Evolutionary conservation across 345 rosid species (phyloP).

Genomic region (Eutrema japonicum): DNA sequence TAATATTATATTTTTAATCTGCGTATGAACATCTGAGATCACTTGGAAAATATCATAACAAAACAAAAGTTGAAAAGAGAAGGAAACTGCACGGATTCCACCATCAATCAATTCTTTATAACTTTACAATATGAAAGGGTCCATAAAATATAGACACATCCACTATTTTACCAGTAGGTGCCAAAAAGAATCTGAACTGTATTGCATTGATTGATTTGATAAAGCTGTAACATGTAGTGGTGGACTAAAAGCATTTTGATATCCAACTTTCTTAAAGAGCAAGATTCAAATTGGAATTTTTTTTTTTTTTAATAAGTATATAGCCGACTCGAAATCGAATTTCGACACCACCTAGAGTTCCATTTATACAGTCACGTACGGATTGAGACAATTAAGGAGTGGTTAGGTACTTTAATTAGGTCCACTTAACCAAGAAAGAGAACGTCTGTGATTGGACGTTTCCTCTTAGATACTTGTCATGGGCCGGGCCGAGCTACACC

Average conservation of each 20-base stretch:
- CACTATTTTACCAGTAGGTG: neutral
- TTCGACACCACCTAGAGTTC: neutral
- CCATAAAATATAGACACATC: neutral
- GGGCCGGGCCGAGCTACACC: no score
- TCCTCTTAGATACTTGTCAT: neutral
- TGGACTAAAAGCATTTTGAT: neutral
- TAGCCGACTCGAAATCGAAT: constrained; percentile 2
- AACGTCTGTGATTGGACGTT: neutral
- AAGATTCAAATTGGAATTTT: neutral
- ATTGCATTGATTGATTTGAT: neutral
- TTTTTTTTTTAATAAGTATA: neutral
- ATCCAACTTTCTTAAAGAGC: constrained; percentile 4
- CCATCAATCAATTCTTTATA: neutral
- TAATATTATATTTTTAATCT: neutral
- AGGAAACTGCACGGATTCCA: neutral
- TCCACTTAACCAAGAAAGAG: neutral
- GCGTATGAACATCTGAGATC: constrained; percentile 5
- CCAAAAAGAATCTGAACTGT: constrained; percentile 9
- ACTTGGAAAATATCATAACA: neutral
- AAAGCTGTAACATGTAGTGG: neutral
- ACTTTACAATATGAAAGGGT: neutral
- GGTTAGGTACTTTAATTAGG: neutral
- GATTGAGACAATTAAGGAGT: neutral
- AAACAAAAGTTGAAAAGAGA: constrained; percentile 23
- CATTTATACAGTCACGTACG: neutral